Base-by-base conservation (phyloP, 805 yeast species). In the Groenewaldozyma tartarivorans region DNA sequence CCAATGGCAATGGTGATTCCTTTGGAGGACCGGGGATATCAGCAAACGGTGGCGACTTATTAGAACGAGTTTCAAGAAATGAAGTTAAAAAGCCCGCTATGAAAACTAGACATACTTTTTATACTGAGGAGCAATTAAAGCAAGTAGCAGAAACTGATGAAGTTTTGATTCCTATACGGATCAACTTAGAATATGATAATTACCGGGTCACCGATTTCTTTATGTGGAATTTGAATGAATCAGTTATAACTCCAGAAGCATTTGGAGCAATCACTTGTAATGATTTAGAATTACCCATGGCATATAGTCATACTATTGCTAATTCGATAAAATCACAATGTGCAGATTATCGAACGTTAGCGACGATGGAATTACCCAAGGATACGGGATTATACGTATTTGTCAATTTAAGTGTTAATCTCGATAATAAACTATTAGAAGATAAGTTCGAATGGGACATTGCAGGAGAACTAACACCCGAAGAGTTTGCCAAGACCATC, bases 401-500 rank as follows among this genome's bases (percentile, higher is more conserved):
- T 3, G 72, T 92, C 27, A 83, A 86, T 48, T 62, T 92, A 30
- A 78, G 90, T 13, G 83, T 92, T 37, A 85, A 81, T 55, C 64
- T 92, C 46, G 86, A 87, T 48, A 83, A 83, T 56, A 79, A 79
- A 51, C 70, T 88, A 33, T 87, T 79, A 53, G 95, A 87, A 51
- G 98, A 92, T 61, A 81, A 82, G 57, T 81, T 92, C 48, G 97
- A 92, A 61, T 90, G 97, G 97, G 94, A 92, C 55, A 66, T 92
- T 33, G 54, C 55, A 15, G 58, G 60, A 7, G 39, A 48, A 6
- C 55, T 82, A 18, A 74, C 86, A 1, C 96, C 98, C 0, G 95
- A 87, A 57, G 64, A 64, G 40, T 92, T 92, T 66, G 95, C 97
- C 0, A 72, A 69, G 44, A 71, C 73, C 5, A 86, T 90, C 2